Evolutionary conservation across 805 yeast genomes (phyloP).

Genomic region (Candida maltosa): DNA sequence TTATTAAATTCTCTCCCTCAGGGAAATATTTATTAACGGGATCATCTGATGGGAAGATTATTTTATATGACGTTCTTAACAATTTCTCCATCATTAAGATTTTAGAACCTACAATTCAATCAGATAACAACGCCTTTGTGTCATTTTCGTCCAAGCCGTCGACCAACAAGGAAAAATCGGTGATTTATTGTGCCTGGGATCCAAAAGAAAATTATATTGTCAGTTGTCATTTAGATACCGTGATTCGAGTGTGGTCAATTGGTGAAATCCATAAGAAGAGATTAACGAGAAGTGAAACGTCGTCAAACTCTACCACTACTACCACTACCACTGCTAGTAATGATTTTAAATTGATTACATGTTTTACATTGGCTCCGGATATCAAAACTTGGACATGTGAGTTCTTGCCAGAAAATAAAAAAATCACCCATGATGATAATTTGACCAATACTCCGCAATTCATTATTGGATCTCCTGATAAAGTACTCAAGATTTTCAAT

Average conservation of each 20-base stretch:
- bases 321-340: neutral
- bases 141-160: constrained; percentile 22
- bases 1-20: constrained; percentile 68
- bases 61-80: constrained; percentile 62
- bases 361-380: constrained; percentile 38
- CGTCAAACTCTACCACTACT: neutral
- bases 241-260: constrained; percentile 68
- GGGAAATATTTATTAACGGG: constrained; percentile 79
- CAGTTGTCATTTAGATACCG: constrained; percentile 70
- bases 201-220: constrained; percentile 64
- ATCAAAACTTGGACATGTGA: constrained; percentile 52
- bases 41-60: constrained; percentile 61
- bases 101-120: constrained; percentile 24
- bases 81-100: constrained; percentile 29
- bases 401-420: constrained; percentile 54
- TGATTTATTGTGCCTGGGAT: constrained; percentile 73
- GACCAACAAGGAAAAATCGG: constrained; percentile 31
- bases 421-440: constrained; percentile 8
- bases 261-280: constrained; percentile 21
- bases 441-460: constrained; percentile 38
- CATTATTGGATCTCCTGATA: constrained; percentile 76
- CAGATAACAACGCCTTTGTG: constrained; percentile 25
- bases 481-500: constrained; percentile 42
- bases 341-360: constrained; percentile 21
- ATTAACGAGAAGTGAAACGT: constrained; percentile 6